Evolutionary conservation across 257 asterid genomes (phyloP).

Genomic region (Solanum pinnatisectum): DNA sequence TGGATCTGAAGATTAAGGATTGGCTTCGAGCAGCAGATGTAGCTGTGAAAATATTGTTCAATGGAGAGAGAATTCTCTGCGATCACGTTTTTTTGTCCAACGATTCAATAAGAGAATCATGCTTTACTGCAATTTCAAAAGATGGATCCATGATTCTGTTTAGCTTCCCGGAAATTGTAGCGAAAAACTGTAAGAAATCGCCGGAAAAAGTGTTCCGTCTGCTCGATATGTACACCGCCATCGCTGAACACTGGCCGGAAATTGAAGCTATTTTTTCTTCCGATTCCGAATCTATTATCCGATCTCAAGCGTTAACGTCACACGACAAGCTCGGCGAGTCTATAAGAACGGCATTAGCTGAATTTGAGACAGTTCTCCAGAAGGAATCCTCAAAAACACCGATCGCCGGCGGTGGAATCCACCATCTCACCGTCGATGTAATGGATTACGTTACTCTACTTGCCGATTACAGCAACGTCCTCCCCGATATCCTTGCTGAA

Average conservation of each 20-base stretch:
- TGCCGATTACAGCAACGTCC: slow-evolving; percentile 53
- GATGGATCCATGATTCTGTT: slow-evolving; percentile 62
- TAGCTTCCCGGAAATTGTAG: slow-evolving; percentile 53
- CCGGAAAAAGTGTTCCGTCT: slow-evolving; percentile 54
- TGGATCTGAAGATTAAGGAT: slow-evolving; percentile 32
- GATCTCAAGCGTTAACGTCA: slow-evolving; percentile 45
- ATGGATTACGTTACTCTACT: slow-evolving; percentile 51
- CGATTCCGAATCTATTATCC: slow-evolving; percentile 29
- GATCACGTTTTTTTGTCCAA: slow-evolving; percentile 57
- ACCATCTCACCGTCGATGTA: slow-evolving; percentile 41
- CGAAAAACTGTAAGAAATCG: slow-evolving; percentile 31
- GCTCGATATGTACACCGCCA: slow-evolving; percentile 68
- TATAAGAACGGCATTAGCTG: slow-evolving; percentile 25
- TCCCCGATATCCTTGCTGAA: slow-evolving; percentile 38
- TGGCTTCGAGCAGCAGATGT: slow-evolving; percentile 42
- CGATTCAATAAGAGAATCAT: slow-evolving; percentile 55
- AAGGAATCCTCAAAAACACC: slow-evolving; percentile 53
- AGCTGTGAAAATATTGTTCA: slow-evolving; percentile 43
- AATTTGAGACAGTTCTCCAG: slow-evolving; percentile 45
- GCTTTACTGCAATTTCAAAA: slow-evolving; percentile 44
- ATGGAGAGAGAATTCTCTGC: slow-evolving; percentile 63
- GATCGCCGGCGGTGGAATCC: slow-evolving; percentile 61
- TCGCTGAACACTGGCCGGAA: slow-evolving; percentile 55
- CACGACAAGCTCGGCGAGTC: slow-evolving; percentile 40
- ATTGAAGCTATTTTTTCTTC: slow-evolving; percentile 60